phyloP scores from a whole-genome alignment of 768 basidiomycete species.

The Gloeopeniophorella convolvens region DNA sequence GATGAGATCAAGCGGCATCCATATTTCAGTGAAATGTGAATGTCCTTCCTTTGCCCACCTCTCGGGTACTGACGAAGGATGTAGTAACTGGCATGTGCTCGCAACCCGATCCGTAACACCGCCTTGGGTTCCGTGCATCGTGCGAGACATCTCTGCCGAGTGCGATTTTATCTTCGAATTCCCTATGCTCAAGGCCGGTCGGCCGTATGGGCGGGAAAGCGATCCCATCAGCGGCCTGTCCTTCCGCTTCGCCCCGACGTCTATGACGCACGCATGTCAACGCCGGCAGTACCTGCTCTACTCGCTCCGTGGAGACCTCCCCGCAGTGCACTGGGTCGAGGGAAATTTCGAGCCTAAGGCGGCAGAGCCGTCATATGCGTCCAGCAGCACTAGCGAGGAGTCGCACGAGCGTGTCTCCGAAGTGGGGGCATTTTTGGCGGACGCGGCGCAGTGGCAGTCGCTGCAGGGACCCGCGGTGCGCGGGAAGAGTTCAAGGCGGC shows the following conservation, averaged over 20 bases:
- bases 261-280: constrained; percentile 10
- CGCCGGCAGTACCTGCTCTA: constrained; percentile 8
- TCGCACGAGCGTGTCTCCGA: not conserved
- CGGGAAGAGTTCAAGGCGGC: not conserved
- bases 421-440: too few relatives aligned
- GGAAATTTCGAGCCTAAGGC: not conserved
- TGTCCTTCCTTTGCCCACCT: not conserved
- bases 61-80: not conserved
- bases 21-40: constrained; percentile 12
- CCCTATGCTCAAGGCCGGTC: not conserved
- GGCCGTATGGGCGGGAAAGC: not conserved
- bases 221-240: constrained; percentile 10
- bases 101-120: constrained; percentile 6
- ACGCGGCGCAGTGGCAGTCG: not conserved
- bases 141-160: too few relatives aligned
- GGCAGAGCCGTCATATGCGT: not conserved
- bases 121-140: constrained; percentile 11
- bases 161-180: not conserved
- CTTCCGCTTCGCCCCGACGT: constrained; percentile 9
- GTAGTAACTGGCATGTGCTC: constrained; percentile 6
- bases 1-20: constrained; percentile 6
- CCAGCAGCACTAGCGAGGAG: not conserved
- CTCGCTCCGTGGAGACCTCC: constrained; percentile 1
- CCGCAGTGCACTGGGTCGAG: constrained; percentile 5
- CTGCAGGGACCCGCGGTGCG: not conserved